A percentile compares a stretch with the other conserved stretches of the same genome.
Evolutionary conservation across 1,284 basidiomycete species (phyloP).

Genomic region (Cutaneotrichosporon mucoides): DNA sequence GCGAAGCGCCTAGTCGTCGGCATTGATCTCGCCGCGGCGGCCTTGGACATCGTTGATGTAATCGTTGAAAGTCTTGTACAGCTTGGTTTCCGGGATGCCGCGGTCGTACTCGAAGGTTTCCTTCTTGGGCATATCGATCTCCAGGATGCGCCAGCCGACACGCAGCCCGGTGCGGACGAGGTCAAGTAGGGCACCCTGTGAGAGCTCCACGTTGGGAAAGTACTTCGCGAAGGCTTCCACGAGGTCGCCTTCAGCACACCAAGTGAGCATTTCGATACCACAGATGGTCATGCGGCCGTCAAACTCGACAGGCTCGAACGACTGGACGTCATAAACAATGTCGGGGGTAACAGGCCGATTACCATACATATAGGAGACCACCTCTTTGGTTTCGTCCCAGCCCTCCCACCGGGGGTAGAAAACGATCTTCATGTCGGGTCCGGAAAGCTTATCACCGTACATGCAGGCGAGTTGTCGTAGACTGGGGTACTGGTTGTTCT

Average conservation of each 20-base stretch:
- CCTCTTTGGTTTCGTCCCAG: background rate
- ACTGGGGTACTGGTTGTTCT: background rate
- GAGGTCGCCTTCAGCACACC: background rate
- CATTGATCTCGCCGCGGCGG: background rate
- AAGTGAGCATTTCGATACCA: background rate
- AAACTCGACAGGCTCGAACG: background rate
- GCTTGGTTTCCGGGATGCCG: background rate
- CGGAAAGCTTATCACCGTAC: too few relatives aligned
- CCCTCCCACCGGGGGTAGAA: constrained; percentile 2
- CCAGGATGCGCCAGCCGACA: background rate
- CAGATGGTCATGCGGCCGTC: background rate
- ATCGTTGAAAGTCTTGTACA: background rate
- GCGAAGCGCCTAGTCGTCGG: background rate
- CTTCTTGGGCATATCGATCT: background rate
- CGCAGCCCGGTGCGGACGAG: background rate
- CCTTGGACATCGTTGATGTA: background rate
- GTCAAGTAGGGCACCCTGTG: background rate
- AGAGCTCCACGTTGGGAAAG: background rate
- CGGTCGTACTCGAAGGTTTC: background rate
- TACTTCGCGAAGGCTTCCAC: background rate
- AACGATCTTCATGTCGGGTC: background rate
- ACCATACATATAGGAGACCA: background rate
- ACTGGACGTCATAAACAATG: background rate
- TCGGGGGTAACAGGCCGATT: background rate
- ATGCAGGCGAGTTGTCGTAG: background rate